These are phyloP conservation scores for Arxiozyma telluris DNA, from an alignment of 1,139 yeast species.

Conservation along the genomic window DNA sequence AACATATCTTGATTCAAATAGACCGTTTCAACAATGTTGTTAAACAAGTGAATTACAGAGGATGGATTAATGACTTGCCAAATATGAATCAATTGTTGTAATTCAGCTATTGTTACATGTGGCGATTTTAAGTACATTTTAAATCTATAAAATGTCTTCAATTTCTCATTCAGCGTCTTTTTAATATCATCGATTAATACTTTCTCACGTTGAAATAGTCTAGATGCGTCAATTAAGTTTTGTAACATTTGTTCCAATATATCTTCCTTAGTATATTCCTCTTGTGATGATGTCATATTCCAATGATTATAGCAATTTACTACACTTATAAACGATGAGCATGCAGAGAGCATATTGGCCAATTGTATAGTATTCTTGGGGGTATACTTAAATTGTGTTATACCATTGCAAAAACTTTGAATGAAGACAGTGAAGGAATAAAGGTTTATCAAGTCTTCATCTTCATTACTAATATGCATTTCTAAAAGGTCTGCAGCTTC, in stretches of 20 bases:
- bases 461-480: slow-evolving; percentile 6
- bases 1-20: slow-evolving; percentile 16
- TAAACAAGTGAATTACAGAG: slow-evolving; percentile 21
- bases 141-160: slow-evolving; percentile 22
- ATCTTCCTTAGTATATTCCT: background rate
- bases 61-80: slow-evolving; percentile 18
- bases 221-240: slow-evolving; percentile 21
- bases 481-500: slow-evolving; percentile 15
- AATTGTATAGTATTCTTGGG: slow-evolving; percentile 25
- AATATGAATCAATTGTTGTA: slow-evolving; percentile 19
- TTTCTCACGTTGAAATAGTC: slow-evolving; percentile 9
- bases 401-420: slow-evolving; percentile 16
- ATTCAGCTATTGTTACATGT: slow-evolving; percentile 11
- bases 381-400: slow-evolving; percentile 6
- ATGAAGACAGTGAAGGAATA: slow-evolving; percentile 22
- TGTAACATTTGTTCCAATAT: slow-evolving; percentile 25
- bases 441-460: slow-evolving; percentile 11
- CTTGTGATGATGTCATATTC: background rate
- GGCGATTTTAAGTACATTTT: slow-evolving; percentile 21
- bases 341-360: slow-evolving; percentile 16
- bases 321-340: slow-evolving; percentile 13
- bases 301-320: slow-evolving; percentile 1
- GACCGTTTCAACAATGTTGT: slow-evolving; percentile 27
- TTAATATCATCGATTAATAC: background rate
- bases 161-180: slow-evolving; percentile 7